Evolutionary conservation across 306 rosid genomes (phyloP), one percentile per base, ranked within the genome.

Genomic region (Vachellia pachyceras): DNA sequence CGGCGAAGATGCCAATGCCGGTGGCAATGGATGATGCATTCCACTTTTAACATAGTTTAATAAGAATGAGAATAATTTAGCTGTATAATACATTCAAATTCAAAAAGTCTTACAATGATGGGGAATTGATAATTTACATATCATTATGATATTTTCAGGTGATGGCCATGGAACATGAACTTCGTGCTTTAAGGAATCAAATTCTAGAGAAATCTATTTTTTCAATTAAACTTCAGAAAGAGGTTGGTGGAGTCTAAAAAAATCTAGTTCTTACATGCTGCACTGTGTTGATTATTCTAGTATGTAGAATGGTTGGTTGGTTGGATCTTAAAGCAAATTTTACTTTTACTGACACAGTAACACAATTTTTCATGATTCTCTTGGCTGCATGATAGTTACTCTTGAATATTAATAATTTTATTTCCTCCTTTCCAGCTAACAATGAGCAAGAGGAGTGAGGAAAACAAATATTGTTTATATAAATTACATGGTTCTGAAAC

Each of bases 101-200:
- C 50, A 29, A 68, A 83, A 29, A 33, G 77, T 83, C 65, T 78
- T 77, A 42, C 47, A 77, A 55, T 57, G 71, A 69, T 79, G 45
- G 22, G 44, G 39, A 60, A 7, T 60, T 7, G 17, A 60, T 68
- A 22, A 64, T 40, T 72, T 60, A 54, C 72, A 40, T 49, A 82
- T 14, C 71, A 61, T 52, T 74, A 22, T 82, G 44, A 66, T 81
- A 76, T 80, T 78, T 82, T 85, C 84, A 95, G 99, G 92, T 93
- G 78, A 87, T 89, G 88, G 98, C 94, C 82, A 93, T 95, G 98
- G 98, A 95, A 79, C 88, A 90, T 41, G 99, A 95, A 82, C 93
- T 95, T 55, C 90, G 91, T 82, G 97, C 95, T 63, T 84, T 95
- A 57, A 90, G 98, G 85, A 88, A 90, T 85, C 97, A 90, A 84